Evolutionary conservation across 2,329 filamentous ascomycete genomes (phyloP).

Genomic region (Botrytis aclada): DNA sequence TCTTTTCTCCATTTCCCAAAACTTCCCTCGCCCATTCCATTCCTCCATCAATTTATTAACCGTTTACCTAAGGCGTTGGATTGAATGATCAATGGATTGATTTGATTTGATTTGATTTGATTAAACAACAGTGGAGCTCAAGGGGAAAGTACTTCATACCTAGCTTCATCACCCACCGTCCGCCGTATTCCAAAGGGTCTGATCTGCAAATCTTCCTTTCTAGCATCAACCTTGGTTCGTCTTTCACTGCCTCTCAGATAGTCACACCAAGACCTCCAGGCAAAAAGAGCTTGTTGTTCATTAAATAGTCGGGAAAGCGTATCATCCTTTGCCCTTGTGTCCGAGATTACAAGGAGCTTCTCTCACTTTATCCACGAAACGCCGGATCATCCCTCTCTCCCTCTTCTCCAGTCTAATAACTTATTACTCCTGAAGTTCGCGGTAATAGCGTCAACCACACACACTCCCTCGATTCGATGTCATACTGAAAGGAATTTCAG

Average conservation of each 20-base stretch:
- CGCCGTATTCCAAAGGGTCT: slow-evolving; percentile 18
- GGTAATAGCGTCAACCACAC: slow-evolving; percentile 13
- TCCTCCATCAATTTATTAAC: not conserved
- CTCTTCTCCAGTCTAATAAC: not conserved
- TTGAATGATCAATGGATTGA: slow-evolving; percentile 8
- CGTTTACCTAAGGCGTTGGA: not conserved
- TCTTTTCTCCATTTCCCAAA: not conserved
- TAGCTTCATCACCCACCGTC: not conserved
- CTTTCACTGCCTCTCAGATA: not conserved
- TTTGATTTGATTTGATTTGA: slow-evolving; percentile 9
- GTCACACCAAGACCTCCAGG: not conserved
- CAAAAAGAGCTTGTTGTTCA: not conserved
- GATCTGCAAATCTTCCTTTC: slow-evolving; percentile 15
- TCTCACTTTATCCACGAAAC: not conserved
- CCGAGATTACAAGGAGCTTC: not conserved
- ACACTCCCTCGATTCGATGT: slow-evolving; percentile 14
- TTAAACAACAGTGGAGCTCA: slow-evolving; percentile 4
- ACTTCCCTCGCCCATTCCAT: not conserved
- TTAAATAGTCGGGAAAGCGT: not conserved
- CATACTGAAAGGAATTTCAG: slow-evolving; percentile 19
- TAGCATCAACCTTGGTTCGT: slow-evolving; percentile 14
- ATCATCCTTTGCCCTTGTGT: not conserved
- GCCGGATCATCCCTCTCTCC: not conserved
- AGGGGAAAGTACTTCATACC: slow-evolving; percentile 14
- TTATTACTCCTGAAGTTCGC: slow-evolving; percentile 14